Percentiles rank a stretch among this genome's conserved stretches.
phyloP scores from a whole-genome alignment of 371 early-diverging fungal species.

The Coemansia sp. region DNA sequence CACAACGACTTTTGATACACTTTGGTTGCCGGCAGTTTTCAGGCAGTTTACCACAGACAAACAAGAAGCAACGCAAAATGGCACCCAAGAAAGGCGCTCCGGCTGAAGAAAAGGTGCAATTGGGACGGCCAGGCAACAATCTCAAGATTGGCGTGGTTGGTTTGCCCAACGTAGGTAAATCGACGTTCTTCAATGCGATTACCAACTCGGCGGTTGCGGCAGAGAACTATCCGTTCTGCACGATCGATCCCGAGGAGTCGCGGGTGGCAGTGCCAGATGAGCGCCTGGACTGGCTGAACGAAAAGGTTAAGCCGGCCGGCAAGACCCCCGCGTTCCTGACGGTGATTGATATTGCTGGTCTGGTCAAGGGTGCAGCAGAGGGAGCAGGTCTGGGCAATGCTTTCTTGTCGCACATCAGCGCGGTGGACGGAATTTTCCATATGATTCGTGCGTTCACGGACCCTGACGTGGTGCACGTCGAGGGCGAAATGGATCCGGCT shows the following conservation, averaged over 20 bases:
- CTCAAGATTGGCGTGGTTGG: constrained; percentile 97
- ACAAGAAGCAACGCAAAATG: constrained; percentile 46
- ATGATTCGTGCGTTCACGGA: constrained; percentile 90
- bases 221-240: constrained; percentile 86
- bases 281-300: constrained; percentile 87
- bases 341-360: constrained; percentile 98
- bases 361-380: constrained; percentile 92
- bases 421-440: constrained; percentile 98
- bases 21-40: neutral
- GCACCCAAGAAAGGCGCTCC: constrained; percentile 75
- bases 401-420: constrained; percentile 95
- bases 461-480: constrained; percentile 93
- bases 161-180: constrained; percentile 98
- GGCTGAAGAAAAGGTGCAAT: constrained; percentile 78
- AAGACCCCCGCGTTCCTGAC: constrained; percentile 80
- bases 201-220: constrained; percentile 88
- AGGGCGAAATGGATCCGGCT: constrained; percentile 91
- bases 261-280: constrained; percentile 91
- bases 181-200: constrained; percentile 95
- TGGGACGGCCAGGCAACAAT: constrained; percentile 95
- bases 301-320: constrained; percentile 68
- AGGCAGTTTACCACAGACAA: neutral
- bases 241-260: constrained; percentile 92
- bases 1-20: neutral
- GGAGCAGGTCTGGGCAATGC: constrained; percentile 98